Evolutionary conservation across 2,329 filamentous ascomycete species (phyloP), one percentile per base, ranked within the genome.

Genomic region (Xylariaceae sp.): DNA sequence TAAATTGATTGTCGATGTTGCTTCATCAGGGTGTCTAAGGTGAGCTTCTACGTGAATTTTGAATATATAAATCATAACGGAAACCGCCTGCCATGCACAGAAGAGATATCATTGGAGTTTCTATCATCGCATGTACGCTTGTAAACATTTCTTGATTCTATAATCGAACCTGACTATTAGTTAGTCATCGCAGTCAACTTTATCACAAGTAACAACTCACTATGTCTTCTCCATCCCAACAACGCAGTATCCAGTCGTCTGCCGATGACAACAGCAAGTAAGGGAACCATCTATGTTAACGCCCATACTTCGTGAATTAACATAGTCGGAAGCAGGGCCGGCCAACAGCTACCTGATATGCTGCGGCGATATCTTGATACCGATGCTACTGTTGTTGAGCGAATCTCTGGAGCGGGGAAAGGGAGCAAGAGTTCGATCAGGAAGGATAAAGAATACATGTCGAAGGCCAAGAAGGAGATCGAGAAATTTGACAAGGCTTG

Each of bases 401-500:
- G 50, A 31, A 40, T 29, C 17, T 46, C 50, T 8, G 34, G 50
- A 3, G 16, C 23, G 7, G 49, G 14, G 7, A 26, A 28, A n/a
- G 16, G 21, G 6, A 26, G 12, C 9, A 4, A 36, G 12, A 52
- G 40, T 16, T n/a, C 39, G 26, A 24, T 12, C 7, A 12, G 12
- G 12, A 44, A 9, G 2, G 4, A 21, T 7, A 14, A 11, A 21
- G 6, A 37, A 12, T 16, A 52, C 23, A 19, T 16, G n/a, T n/a
- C 40, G 12, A 52, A 19, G 12, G 49, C 49, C 12, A 19, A 52
- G 11, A 21, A 31, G 17, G 50, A 29, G 24, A 45, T 53, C 16
- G 24, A 53, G 11, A 46, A 53, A n/a, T 53, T 53, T n/a, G 50
- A 53, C 12, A 19, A 45, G 19, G 40, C 50, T 16, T 53, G 21